Evolutionary conservation across 2,329 filamentous ascomycete genomes (phyloP), one percentile per base, ranked within the genome.

Genomic region (Ophiocordyceps camponoti-rufipedis): DNA sequence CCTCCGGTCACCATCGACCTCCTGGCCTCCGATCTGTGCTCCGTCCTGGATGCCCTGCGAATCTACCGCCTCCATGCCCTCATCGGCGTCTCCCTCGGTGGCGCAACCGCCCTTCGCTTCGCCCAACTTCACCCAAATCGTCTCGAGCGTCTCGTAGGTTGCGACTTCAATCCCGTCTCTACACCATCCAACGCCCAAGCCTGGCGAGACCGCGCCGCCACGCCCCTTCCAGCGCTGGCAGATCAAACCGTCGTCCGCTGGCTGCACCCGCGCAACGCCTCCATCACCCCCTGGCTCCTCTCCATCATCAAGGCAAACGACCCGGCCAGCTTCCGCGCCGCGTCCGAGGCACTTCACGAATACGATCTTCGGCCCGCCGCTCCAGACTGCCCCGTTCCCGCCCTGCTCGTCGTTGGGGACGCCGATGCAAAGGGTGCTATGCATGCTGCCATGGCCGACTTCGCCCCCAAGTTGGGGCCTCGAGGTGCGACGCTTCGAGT

Each of bases 81-180:
- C 0, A 66, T 91, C 18, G 86, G 86, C 18, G 85, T 93, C 4
- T 85, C 79, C 33, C 77, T 91, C 58, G 86, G 86, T 50, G 86
- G 86, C 45, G 84, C 81, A 2, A 91, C 85, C 1, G 71, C 80
- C 1, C 71, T 91, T 44, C 80, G 82, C 56, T 78, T 82, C 44
- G 80, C 82, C 0, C 72, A 93, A 44, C 69, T 69, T 39, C 71
- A 84, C 53, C 80, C 83, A 0, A 50, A 64, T 1, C 69, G 75
- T 41, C 62, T 86, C 13, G 58, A 54, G 2, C 68, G 68, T 7
- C 83, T 87, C 58, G 67, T 89, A 19, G 72, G 80, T 4, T 88
- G 84, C 60, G 85, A 91, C 61, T 93, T 85, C 56, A 89, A 87
- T 59, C 72, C 75, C 8, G 70, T 75, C 5, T 78, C 80, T 0